Evolutionary conservation across 805 yeast species (phyloP).

Genomic region (Candida lessepsii): DNA sequence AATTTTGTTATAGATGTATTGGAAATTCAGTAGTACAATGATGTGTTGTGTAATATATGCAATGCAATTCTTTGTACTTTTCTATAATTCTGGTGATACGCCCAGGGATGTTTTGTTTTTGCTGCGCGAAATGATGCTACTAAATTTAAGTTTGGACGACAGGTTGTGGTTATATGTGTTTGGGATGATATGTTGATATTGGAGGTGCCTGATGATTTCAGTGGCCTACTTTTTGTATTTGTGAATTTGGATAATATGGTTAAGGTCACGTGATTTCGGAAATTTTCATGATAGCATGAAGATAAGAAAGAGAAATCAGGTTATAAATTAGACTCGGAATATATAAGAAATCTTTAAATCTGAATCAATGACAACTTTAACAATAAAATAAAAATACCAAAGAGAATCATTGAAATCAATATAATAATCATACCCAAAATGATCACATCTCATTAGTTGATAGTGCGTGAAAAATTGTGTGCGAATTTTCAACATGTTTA

Average conservation of each 20-base stretch:
- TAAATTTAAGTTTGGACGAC: neutral
- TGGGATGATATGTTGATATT: too few relatives aligned
- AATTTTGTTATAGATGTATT: neutral
- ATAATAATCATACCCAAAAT: too few relatives aligned
- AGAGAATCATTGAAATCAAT: too few relatives aligned
- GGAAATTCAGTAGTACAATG: neutral
- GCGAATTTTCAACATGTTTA: slow-evolving; percentile 6
- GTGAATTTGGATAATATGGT: neutral
- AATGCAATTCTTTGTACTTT: neutral
- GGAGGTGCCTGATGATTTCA: too few relatives aligned
- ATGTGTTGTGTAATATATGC: neutral
- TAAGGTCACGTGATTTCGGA: neutral
- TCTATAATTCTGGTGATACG: slow-evolving; percentile 1
- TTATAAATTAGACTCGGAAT: too few relatives aligned
- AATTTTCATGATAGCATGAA: neutral
- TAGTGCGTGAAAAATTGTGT: neutral
- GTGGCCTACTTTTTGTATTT: too few relatives aligned
- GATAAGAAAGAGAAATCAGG: too few relatives aligned
- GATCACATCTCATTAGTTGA: neutral
- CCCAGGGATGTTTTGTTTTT: slow-evolving; percentile 6
- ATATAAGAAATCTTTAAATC: too few relatives aligned
- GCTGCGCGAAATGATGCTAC: slow-evolving; percentile 3
- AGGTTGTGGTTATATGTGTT: too few relatives aligned
- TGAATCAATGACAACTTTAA: too few relatives aligned
- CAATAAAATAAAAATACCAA: too few relatives aligned